These are phyloP conservation scores for Avena sativa DNA, from an alignment of 176 grass and related monocot genomes.

Conservation along the genomic window DNA sequence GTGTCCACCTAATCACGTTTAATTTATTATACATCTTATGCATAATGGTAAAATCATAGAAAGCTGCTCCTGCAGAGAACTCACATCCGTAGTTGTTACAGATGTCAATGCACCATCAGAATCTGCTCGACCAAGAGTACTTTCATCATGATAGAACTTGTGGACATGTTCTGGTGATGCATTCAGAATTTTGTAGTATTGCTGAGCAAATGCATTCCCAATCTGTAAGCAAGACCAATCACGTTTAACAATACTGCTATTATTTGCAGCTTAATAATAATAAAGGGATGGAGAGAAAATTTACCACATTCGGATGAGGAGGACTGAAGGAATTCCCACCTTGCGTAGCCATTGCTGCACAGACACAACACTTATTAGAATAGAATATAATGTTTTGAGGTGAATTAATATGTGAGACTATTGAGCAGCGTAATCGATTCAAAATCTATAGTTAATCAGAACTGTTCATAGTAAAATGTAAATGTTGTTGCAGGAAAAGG, in stretches of 20 bases:
- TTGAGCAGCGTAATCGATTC: not conserved
- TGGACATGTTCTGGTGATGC: slow-evolving; percentile 53
- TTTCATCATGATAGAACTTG: slow-evolving; percentile 81
- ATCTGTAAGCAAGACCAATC: slow-evolving; percentile 54
- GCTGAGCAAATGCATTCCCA: slow-evolving; percentile 77
- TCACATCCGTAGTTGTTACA: slow-evolving; percentile 69
- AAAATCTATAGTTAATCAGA: slow-evolving; percentile 1
- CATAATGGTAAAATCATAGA: slow-evolving; percentile 9
- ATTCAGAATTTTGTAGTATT: slow-evolving; percentile 75
- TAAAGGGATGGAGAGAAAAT: not conserved
- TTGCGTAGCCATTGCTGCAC: slow-evolving; percentile 46
- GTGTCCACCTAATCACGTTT: not conserved
- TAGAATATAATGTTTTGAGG: not conserved
- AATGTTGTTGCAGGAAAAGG: not conserved
- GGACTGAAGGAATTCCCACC: not conserved
- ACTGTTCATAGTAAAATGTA: not conserved
- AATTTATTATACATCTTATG: not conserved
- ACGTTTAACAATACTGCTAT: not conserved
- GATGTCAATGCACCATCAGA: slow-evolving; percentile 64
- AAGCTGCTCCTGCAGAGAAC: slow-evolving; percentile 20
- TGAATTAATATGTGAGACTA: not conserved
- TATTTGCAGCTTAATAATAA: not conserved
- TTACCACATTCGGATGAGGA: slow-evolving; percentile 38
- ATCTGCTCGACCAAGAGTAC: slow-evolving; percentile 75
- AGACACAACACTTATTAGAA: slow-evolving; percentile 20